Percentiles rank a stretch among this genome's conserved stretches.
These are phyloP conservation scores for Trichoderma asperelloides DNA, from an alignment of 495 filamentous ascomycete species.

Conservation along the genomic window DNA sequence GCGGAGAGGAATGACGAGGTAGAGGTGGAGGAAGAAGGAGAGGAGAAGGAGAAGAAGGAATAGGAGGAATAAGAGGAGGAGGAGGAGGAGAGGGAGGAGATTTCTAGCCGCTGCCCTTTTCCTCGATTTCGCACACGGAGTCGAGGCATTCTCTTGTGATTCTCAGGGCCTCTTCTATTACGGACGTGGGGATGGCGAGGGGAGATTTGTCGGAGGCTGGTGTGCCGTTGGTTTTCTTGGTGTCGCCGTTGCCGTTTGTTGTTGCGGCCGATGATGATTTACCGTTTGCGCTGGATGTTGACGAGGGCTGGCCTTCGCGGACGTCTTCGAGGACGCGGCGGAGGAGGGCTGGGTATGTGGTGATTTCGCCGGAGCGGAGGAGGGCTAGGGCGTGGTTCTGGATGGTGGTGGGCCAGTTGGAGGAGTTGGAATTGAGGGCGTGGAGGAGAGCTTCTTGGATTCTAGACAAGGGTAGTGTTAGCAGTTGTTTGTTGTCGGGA, in stretches of 20 bases:
- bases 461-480: constrained; percentile 23
- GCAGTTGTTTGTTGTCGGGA: not conserved
- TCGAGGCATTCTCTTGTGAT: constrained; percentile 43
- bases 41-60: not conserved
- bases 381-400: constrained; percentile 42
- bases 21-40: not conserved
- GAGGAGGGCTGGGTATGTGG: constrained; percentile 43
- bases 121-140: constrained; percentile 38
- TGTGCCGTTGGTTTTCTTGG: constrained; percentile 20
- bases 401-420: constrained; percentile 48
- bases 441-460: constrained; percentile 50
- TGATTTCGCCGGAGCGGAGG: constrained; percentile 43
- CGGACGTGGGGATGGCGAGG: constrained; percentile 40
- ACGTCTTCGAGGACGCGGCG: constrained; percentile 45
- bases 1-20: not conserved
- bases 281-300: constrained; percentile 10
- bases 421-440: constrained; percentile 37
- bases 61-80: not conserved
- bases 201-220: constrained; percentile 15
- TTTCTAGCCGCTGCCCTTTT: constrained; percentile 17
- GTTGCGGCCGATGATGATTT: not conserved
- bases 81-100: not conserved
- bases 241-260: constrained; percentile 18
- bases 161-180: constrained; percentile 45
- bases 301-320: constrained; percentile 27